Percentiles rank a stretch among this genome's conserved stretches.
Evolutionary conservation across 768 basidiomycete genomes (phyloP).

Genomic region (Tricholoma hemisulphureum): DNA sequence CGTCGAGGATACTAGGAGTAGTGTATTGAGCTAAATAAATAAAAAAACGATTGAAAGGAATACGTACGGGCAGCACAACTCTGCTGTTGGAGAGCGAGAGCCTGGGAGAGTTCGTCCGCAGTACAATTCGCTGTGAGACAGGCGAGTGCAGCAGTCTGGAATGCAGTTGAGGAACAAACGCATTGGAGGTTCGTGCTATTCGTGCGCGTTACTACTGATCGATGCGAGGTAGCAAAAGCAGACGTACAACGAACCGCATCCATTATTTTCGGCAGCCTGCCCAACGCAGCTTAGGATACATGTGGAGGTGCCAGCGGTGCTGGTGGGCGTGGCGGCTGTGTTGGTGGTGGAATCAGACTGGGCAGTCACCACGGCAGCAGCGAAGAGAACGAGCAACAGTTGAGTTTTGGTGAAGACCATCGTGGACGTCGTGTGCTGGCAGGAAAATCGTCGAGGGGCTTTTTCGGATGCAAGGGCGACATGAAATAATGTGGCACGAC

Average conservation of each 20-base stretch:
- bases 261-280: too few species aligned
- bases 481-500: too few species aligned
- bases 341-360: too few species aligned
- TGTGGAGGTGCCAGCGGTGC: too few species aligned
- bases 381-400: not conserved
- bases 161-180: conserved; percentile 36
- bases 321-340: too few species aligned
- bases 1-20: not conserved
- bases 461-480: too few species aligned
- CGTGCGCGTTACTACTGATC: not conserved
- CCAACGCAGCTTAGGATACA: too few species aligned
- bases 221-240: not conserved
- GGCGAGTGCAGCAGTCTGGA: conserved; percentile 30
- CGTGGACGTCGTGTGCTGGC: too few species aligned
- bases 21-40: not conserved
- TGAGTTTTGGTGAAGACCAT: too few species aligned
- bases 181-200: conserved; percentile 39
- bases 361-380: not conserved
- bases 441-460: too few species aligned
- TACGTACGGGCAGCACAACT: conserved; percentile 29
- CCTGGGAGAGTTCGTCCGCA: conserved; percentile 26
- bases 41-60: not conserved
- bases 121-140: conserved; percentile 40
- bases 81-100: conserved; percentile 25
- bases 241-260: not conserved